Conservation (phyloP, 2,329 filamentous ascomycete species). For the Fusarium illudens region DNA sequence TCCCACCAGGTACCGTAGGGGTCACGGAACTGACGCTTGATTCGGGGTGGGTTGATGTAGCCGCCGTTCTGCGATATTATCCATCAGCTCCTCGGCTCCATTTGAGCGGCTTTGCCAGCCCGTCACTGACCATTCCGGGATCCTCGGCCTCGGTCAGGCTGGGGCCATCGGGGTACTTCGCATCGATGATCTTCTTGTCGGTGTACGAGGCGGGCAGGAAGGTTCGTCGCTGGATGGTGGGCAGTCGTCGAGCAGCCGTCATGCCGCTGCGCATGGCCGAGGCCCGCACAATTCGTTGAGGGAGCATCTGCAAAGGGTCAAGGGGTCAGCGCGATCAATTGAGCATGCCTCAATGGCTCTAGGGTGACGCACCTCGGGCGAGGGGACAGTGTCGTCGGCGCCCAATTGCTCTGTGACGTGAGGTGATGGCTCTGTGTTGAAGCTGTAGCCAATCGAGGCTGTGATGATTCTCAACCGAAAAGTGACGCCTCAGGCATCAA, state of each 20-base stretch:
- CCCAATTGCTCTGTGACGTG: constrained; percentile 50
- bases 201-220: constrained; percentile 63
- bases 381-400: constrained; percentile 43
- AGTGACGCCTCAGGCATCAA: constrained; percentile 48
- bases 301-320: constrained; percentile 63
- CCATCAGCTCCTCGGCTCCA: constrained; percentile 34
- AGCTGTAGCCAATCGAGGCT: constrained; percentile 45
- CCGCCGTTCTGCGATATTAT: constrained; percentile 74
- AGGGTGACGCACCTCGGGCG: constrained; percentile 44
- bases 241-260: constrained; percentile 58
- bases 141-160: constrained; percentile 67
- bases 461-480: constrained; percentile 43
- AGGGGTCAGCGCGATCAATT: constrained; percentile 29
- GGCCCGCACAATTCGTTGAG: constrained; percentile 65
- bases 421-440: constrained; percentile 42
- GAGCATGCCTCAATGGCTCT: neutral
- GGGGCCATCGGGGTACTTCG: constrained; percentile 61
- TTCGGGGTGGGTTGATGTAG: constrained; percentile 78
- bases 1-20: constrained; percentile 97
- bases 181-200: constrained; percentile 57
- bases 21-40: constrained; percentile 93
- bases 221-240: constrained; percentile 64
- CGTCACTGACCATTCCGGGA: constrained; percentile 67
- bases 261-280: constrained; percentile 55
- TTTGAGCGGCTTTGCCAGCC: neutral